Base-by-base conservation (phyloP, 495 filamentous ascomycete genomes). In the Podospora tetraspora region DNA sequence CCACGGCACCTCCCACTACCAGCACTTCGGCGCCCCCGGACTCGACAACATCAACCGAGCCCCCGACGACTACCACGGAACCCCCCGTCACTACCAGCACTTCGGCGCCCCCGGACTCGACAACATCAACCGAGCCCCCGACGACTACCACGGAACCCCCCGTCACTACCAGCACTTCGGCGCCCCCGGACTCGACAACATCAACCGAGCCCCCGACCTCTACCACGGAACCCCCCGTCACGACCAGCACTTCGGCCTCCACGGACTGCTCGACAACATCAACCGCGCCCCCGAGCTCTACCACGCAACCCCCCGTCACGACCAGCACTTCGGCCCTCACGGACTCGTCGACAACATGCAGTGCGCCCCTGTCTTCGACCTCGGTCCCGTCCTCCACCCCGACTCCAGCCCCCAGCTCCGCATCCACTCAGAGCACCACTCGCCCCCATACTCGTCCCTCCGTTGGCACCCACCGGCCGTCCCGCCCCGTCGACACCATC, bases 401-500 rank as follows among this genome's bases (percentile, higher is more conserved):
- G 13, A 25, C 34, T 13, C 34, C 43, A 4, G 58, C 23, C 21
- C 16, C 66, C 52, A 58, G 24, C 63, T 66, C 52, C 25, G 29
- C 29, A 21, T 16, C 63, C 7, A 16, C 24, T 13, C 43, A 10
- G 24, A 9, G 57, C 37, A 30, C 19, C 29, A 10, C 29, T 30
- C 9, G 7, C 9, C 9, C 29, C 7, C 7, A 30, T 30, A 30
- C 43, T 58, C 63, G 9, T 25, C 63, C 11, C 21, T 21, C 21
- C n/a, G 12, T 64, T 11, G 11, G 29, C 32, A 25, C 32, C 13
- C 32, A 24, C 57, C 29, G 43, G 24, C 21, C 43, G 24, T 60
- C 34, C 59, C 32, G 43, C 25, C 23, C 34, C 24, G 57, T 62
- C 43, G 66, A 34, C 64, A 71, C 70, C 34, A 61, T 64, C 66